These are phyloP conservation scores for Magnaporthiopsis incrustans DNA, from an alignment of 2,329 filamentous ascomycete genomes.

Conservation along the genomic window DNA sequence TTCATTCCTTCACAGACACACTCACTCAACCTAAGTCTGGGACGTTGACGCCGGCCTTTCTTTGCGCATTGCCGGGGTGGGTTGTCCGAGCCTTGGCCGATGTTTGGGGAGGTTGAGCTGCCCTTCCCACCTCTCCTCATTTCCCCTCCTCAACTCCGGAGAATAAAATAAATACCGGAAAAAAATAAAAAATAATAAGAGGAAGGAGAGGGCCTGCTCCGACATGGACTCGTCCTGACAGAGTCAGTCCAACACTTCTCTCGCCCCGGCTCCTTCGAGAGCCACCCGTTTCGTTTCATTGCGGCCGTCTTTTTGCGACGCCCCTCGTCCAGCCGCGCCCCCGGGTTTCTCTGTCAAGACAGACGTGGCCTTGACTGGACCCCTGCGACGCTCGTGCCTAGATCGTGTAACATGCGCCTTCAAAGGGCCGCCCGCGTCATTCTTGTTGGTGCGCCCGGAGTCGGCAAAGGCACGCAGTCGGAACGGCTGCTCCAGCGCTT, in stretches of 20 bases:
- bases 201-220: not conserved
- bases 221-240: not conserved
- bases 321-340: no score
- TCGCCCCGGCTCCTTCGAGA: not conserved
- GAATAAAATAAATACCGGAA: not conserved
- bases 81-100: not conserved
- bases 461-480: conserved; percentile 94
- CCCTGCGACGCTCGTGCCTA: no score
- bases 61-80: not conserved
- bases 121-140: not conserved
- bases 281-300: not conserved
- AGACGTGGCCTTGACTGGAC: no score
- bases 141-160: not conserved
- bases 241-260: not conserved
- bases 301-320: not conserved
- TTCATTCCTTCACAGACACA: not conserved
- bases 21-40: not conserved
- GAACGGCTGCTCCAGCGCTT: conserved; percentile 81
- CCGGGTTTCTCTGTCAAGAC: not conserved
- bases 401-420: conserved; percentile 48
- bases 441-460: conserved; percentile 89
- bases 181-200: not conserved
- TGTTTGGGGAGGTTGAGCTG: not conserved
- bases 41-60: not conserved
- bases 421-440: conserved; percentile 83